Evolutionary conservation across 257 asterid species (phyloP).

Genomic region (Petunia axillaris): DNA sequence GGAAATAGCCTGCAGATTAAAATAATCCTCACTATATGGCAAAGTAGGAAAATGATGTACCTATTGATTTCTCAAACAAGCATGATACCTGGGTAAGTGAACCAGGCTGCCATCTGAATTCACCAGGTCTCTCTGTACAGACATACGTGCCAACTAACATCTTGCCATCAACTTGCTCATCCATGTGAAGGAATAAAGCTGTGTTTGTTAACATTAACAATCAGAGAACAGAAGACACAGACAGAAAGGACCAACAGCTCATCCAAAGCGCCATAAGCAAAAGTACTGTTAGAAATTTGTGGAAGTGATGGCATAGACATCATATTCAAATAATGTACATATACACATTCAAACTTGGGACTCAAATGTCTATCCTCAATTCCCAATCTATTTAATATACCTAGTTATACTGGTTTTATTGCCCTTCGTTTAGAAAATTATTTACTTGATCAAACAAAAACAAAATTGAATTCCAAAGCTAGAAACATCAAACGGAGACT

Average conservation of each 20-base stretch:
- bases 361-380: not conserved
- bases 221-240: slow-evolving; percentile 27
- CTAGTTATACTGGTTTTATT: too few species aligned
- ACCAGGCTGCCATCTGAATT: slow-evolving; percentile 99
- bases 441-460: too few species aligned
- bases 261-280: slow-evolving; percentile 12
- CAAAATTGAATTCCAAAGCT: not conserved
- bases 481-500: slow-evolving; percentile 4
- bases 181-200: slow-evolving; percentile 93
- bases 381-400: too few species aligned
- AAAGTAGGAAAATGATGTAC: slow-evolving; percentile 30
- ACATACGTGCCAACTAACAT: slow-evolving; percentile 90
- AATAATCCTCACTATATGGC: slow-evolving; percentile 27
- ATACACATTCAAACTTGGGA: slow-evolving; percentile 7
- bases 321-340: not conserved
- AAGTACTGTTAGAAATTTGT: not conserved
- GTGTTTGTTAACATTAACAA: slow-evolving; percentile 22
- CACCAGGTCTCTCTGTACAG: slow-evolving; percentile 92
- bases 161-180: slow-evolving; percentile 96
- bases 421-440: too few species aligned
- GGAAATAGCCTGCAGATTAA: slow-evolving; percentile 70
- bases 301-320: not conserved
- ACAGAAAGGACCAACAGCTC: not conserved
- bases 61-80: slow-evolving; percentile 14
- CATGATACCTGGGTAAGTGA: slow-evolving; percentile 88